Percentiles rank a stretch among this genome's conserved stretches.
phyloP scores from a whole-genome alignment of 345 rosid species.

The rapeseed (Brassica napus) region Da-Ae NC_063446.1:29779001-29779500 shows the following conservation, averaged over 20 bases:
- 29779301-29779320: conserved; percentile 68
- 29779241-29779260: conserved; percentile 74
- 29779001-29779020: conserved; percentile 85
- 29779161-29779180: conserved; percentile 80
- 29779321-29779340: conserved; percentile 86
- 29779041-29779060: conserved; percentile 99
- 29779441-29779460: conserved; percentile 87
- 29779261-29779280: conserved; percentile 51
- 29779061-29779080: conserved; percentile 81
- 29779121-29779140: conserved; percentile 75
- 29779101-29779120: conserved; percentile 97
- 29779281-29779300: conserved; percentile 45
- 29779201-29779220: conserved; percentile 94
- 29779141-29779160: conserved; percentile 85
- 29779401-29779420: conserved; percentile 91
- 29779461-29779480: conserved; percentile 91
- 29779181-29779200: conserved; percentile 90
- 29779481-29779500: conserved; percentile 81
- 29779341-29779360: conserved; percentile 91
- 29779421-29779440: conserved; percentile 88
- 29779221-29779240: conserved; percentile 91
- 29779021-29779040: conserved; percentile 75
- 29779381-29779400: conserved; percentile 75
- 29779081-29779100: conserved; percentile 70
- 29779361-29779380: conserved; percentile 87